Percentiles rank a stretch among this genome's conserved stretches.
Conservation (phyloP, 192 early-diverging fungal genomes). For the Rhizophagus clarus region DNA sequence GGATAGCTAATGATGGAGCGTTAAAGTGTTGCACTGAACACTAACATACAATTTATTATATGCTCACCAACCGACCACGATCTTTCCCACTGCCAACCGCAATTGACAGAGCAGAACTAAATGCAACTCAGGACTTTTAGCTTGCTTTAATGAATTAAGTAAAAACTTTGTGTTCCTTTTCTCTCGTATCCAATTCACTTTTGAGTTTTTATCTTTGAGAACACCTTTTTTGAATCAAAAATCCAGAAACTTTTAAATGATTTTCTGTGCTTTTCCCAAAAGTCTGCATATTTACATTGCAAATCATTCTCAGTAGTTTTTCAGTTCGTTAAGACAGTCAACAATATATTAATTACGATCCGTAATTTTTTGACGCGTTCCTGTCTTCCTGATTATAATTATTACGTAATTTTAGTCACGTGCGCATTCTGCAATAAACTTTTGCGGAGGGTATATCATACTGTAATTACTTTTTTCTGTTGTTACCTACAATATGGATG, state of each 20-base stretch:
- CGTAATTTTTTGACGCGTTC: no score
- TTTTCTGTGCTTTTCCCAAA: constrained; percentile 15
- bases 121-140: background rate
- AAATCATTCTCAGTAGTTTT: no score
- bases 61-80: background rate
- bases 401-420: no score
- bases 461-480: no score
- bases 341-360: no score
- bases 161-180: background rate
- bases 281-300: no score
- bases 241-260: constrained; percentile 21
- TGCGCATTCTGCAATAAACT: no score
- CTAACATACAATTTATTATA: background rate
- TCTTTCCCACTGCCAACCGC: constrained; percentile 7
- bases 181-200: constrained; percentile 14
- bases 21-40: no score
- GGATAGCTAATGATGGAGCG: background rate
- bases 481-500: no score
- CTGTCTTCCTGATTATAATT: no score
- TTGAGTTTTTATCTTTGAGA: constrained; percentile 20
- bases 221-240: constrained; percentile 24
- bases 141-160: background rate
- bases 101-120: constrained; percentile 2
- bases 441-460: no score
- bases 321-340: no score